Evolutionary conservation across 768 basidiomycete genomes (phyloP).

Genomic region (Tylopilus intermedius): DNA sequence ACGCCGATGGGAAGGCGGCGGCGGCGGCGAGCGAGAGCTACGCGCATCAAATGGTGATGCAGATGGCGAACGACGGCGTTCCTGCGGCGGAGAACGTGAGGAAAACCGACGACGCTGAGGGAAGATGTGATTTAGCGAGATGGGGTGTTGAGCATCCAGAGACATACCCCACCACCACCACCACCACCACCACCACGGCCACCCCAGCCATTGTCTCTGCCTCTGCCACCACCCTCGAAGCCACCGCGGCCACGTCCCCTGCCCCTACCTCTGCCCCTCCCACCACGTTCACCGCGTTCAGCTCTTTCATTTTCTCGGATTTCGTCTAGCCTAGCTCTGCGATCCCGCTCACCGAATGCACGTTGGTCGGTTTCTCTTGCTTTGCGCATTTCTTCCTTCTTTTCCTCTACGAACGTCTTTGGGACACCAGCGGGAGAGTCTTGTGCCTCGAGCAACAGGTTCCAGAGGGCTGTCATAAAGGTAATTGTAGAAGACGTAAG

Average conservation of each 20-base stretch:
- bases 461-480: constrained; percentile 91
- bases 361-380: constrained; percentile 58
- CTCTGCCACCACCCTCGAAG: constrained; percentile 47
- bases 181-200: constrained; percentile 62
- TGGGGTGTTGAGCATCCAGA: background rate
- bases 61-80: constrained; percentile 42
- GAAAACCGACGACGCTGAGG: constrained; percentile 41
- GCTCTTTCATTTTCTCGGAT: constrained; percentile 58
- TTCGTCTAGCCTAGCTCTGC: constrained; percentile 64
- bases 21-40: constrained; percentile 37
- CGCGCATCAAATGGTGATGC: constrained; percentile 33
- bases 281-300: constrained; percentile 36
- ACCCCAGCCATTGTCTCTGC: constrained; percentile 64
- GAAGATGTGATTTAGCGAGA: constrained; percentile 9
- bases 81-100: constrained; percentile 44
- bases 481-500: constrained; percentile 77
- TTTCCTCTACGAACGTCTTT: constrained; percentile 82
- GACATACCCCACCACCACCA: constrained; percentile 49
- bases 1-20: constrained; percentile 28
- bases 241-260: constrained; percentile 48
- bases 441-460: constrained; percentile 89
- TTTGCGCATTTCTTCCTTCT: constrained; percentile 85
- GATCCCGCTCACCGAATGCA: constrained; percentile 66
- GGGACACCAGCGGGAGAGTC: constrained; percentile 85
- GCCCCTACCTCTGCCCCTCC: constrained; percentile 57